Base-by-base conservation (phyloP, 1,284 basidiomycete species). In the Meira nashicola region DNA sequence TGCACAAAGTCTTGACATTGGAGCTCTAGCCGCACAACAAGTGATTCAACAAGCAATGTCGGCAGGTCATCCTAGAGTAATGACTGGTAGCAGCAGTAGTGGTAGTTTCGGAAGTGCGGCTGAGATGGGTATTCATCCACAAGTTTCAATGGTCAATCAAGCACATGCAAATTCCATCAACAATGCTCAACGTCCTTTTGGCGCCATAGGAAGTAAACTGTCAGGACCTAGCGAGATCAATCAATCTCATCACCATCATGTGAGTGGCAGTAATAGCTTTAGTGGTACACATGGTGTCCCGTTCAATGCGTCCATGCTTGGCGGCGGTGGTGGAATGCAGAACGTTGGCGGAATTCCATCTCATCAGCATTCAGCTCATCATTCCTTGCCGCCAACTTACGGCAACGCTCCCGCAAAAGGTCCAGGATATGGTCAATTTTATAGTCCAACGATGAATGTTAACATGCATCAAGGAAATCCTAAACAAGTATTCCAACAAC, bases 1-100 rank as follows among this genome's bases (percentile, higher is more conserved):
- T 9, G 63, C 72, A 2, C 72, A 74, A 55, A 71, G 68, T 47
- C 62, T 74, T 7, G 72, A 74, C 60, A 73, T 73, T 55, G 63
- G 67, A 12, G 65, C 69, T 1, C 58, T 69, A 54, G 64, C 68
- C 9, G 64, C 68, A 12, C 65, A 73, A 55, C 72, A 71, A 52
- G 63, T 63, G 3, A 55, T 60, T 7, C 58, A 49, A 15, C 55
- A 49, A 15, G 58, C 54, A n/a, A 46, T 49, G n/a, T 39, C 54
- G 25, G 25, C 39, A 28, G 40, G 55, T 23, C 33, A 44, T 39
- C 38, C 44, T 43, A n/a, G 51, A n/a, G 37, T 15, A 21, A 37
- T 55, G 54, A 40, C 54, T 12, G n/a, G n/a, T 23, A 43, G 60
- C 59, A 62, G 19, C 47, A 12, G 14, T 9, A 37, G 14, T 25